These are phyloP conservation scores for Peribolospora kevripleyi DNA, from an alignment of 768 basidiomycete genomes.

Conservation along the genomic window DNA sequence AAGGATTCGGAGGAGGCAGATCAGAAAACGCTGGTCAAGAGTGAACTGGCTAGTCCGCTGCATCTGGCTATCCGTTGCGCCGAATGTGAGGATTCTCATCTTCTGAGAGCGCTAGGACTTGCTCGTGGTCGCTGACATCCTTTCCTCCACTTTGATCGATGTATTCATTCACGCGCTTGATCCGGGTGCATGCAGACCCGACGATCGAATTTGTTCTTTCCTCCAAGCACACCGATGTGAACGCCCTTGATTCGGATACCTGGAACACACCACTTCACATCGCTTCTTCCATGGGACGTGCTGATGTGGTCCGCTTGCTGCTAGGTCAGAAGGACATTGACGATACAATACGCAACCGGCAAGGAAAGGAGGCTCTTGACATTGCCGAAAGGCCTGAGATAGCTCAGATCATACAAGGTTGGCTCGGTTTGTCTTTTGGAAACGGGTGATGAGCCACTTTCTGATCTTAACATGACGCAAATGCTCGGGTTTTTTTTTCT, in stretches of 20 bases:
- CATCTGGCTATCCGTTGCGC: conserved; percentile 11
- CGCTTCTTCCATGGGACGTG: conserved; percentile 44
- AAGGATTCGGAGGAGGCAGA: conserved; percentile 5
- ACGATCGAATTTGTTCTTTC: conserved; percentile 10
- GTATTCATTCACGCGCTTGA: conserved; percentile 9
- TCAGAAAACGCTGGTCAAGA: background rate
- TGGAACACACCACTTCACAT: conserved; percentile 50
- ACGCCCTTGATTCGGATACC: conserved; percentile 26
- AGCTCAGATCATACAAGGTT: conserved; percentile 41
- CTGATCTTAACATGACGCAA: background rate
- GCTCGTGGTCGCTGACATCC: background rate
- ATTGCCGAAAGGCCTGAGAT: conserved; percentile 47
- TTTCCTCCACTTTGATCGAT: conserved; percentile 3
- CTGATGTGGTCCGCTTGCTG: conserved; percentile 47
- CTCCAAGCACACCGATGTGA: conserved; percentile 6
- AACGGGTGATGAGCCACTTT: background rate
- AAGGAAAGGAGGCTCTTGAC: conserved; percentile 45
- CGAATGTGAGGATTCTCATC: conserved; percentile 1
- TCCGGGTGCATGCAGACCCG: conserved; percentile 4
- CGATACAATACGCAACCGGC: conserved; percentile 43
- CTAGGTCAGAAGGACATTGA: conserved; percentile 58
- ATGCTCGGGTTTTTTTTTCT: background rate
- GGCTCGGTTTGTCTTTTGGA: conserved; percentile 8
- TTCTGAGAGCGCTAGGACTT: background rate
- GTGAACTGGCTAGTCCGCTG: conserved; percentile 2